A percentile compares a stretch with the other conserved stretches of the same genome.
Evolutionary conservation across 805 yeast species (phyloP).

Genomic region (Barnettozyma siamensis): DNA sequence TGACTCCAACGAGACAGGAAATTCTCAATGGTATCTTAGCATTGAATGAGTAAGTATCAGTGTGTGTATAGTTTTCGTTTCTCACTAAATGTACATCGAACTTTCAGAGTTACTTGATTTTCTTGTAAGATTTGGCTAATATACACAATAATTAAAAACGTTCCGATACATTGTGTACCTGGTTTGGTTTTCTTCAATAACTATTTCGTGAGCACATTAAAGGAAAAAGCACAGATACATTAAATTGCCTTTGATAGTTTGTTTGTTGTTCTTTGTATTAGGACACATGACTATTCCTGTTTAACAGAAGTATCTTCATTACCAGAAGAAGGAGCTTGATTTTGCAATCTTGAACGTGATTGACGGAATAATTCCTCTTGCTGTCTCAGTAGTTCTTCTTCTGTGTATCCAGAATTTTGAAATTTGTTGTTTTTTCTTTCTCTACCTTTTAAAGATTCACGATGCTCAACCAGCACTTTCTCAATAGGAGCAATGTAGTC

Average conservation of each 20-base stretch:
- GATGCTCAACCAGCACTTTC: constrained; percentile 77
- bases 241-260: neutral
- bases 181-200: neutral
- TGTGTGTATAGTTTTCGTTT: no score
- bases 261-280: neutral
- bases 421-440: constrained; percentile 90
- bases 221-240: neutral
- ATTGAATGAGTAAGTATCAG: no score
- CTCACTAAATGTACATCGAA: neutral
- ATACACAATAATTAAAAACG: constrained; percentile 1
- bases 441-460: constrained; percentile 79
- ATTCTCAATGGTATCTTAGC: constrained; percentile 3
- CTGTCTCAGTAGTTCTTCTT: constrained; percentile 85
- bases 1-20: constrained; percentile 24
- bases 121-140: neutral
- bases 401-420: constrained; percentile 86
- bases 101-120: neutral
- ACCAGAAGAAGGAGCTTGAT: constrained; percentile 14
- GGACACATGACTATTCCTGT: constrained; percentile 2
- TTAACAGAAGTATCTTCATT: constrained; percentile 8
- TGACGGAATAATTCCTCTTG: constrained; percentile 89
- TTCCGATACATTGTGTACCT: neutral
- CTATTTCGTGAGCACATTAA: constrained; percentile 2
- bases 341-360: constrained; percentile 59
- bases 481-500: constrained; percentile 81